phyloP scores from a whole-genome alignment of 768 basidiomycete species.

The Tephrocybe rancida region DNA sequence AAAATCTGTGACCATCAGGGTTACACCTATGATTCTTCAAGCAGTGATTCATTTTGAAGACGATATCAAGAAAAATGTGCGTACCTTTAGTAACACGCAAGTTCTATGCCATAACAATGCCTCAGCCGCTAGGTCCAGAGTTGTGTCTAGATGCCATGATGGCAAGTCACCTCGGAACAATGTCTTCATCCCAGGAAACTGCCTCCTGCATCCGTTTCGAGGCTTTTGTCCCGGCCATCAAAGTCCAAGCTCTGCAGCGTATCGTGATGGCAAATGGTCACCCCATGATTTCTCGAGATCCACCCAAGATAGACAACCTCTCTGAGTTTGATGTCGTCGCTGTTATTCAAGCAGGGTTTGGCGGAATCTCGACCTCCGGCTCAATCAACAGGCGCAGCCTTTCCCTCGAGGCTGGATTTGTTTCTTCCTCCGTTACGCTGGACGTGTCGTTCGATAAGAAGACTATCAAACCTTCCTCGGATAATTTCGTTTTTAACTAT shows the following conservation, averaged over 20 bases:
- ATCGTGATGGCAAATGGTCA: constrained; percentile 37
- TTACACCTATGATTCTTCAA: constrained; percentile 61
- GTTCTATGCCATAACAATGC: constrained; percentile 1
- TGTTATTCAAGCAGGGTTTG: constrained; percentile 24
- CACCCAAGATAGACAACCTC: constrained; percentile 18
- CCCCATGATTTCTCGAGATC: constrained; percentile 24
- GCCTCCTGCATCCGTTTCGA: constrained; percentile 38
- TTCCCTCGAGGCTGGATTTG: constrained; percentile 22
- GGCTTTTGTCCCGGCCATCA: constrained; percentile 38
- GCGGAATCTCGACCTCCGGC: constrained; percentile 24
- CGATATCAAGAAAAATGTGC: constrained; percentile 49
- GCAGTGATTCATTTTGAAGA: constrained; percentile 46
- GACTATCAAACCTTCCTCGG: constrained; percentile 23
- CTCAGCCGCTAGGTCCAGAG: constrained; percentile 36
- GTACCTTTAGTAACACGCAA: constrained; percentile 14
- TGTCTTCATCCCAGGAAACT: constrained; percentile 23
- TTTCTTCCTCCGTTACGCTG: constrained; percentile 22
- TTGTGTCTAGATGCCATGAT: constrained; percentile 46
- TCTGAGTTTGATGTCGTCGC: constrained; percentile 34
- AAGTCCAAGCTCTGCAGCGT: constrained; percentile 50
- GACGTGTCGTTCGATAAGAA: constrained; percentile 35
- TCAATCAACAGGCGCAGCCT: constrained; percentile 17
- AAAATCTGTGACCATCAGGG: constrained; percentile 38
- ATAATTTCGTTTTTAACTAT: constrained; percentile 29
- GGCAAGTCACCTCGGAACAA: constrained; percentile 35